Conservation (phyloP, 164 flowering plant species). For the Paratinospora sagittata region DNA sequence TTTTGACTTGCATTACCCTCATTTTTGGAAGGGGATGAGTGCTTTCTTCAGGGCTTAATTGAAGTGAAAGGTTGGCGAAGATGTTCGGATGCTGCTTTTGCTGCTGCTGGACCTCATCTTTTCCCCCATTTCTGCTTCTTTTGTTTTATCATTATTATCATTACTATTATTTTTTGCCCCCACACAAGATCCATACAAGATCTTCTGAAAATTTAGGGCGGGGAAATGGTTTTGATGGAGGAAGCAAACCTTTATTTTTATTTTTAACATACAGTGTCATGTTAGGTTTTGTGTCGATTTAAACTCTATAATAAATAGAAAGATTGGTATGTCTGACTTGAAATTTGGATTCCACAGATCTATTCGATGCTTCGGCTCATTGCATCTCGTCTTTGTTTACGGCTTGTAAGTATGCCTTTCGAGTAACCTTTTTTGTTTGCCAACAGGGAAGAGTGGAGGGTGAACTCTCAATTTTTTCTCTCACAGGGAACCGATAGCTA, state of each 20-base stretch:
- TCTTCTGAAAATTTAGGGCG: constrained; percentile 28
- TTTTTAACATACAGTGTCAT: not conserved
- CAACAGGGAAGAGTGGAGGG: no score
- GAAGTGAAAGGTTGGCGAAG: not conserved
- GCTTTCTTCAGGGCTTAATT: not conserved
- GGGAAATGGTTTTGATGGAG: constrained; percentile 13
- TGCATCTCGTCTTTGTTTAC: no score
- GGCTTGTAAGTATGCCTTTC: no score
- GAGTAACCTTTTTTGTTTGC: no score
- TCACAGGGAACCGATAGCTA: no score
- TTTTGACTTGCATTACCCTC: constrained; percentile 2
- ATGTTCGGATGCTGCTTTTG: not conserved
- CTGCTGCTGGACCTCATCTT: not conserved
- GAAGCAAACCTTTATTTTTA: not conserved
- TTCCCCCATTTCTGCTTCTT: not conserved
- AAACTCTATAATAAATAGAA: not conserved
- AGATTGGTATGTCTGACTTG: not conserved
- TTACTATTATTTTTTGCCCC: not conserved
- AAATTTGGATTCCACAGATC: no score
- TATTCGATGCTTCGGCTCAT: no score
- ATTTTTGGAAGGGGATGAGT: not conserved
- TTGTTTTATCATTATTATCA: not conserved
- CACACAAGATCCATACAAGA: no score
- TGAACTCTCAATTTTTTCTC: no score
- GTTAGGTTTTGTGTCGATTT: not conserved